Conservation (phyloP, 345 rosid genomes). For the Alliaria petiolata region DNA sequence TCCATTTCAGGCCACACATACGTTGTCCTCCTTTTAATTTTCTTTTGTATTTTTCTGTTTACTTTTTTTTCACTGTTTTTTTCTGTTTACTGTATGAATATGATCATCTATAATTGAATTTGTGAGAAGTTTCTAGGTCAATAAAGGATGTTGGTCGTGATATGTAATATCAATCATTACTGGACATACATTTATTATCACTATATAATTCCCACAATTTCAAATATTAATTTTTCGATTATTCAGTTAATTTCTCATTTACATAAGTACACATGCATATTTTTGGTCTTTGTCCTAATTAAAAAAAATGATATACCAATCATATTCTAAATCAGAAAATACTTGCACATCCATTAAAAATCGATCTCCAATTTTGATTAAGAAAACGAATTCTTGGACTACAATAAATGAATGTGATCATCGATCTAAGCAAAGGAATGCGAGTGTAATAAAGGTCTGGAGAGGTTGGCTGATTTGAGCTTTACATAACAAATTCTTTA, state of each 20-base stretch:
- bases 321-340: neutral
- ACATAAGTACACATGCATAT: neutral
- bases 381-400: neutral
- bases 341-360: neutral
- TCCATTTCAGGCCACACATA: slow-evolving; percentile 2
- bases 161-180: neutral
- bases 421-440: neutral
- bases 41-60: neutral
- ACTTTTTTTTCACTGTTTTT: neutral
- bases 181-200: neutral
- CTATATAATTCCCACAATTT: neutral
- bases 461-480: neutral
- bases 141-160: neutral
- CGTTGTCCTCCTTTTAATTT: neutral
- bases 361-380: too few species aligned
- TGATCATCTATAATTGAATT: neutral
- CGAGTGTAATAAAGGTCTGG: neutral
- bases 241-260: neutral
- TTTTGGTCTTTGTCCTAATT: neutral
- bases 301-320: neutral
- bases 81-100: neutral
- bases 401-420: neutral
- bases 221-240: neutral
- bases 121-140: slow-evolving; percentile 3
- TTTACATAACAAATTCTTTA: neutral